Evolutionary conservation across 441 rosid genomes (phyloP), one percentile per base, ranked within the genome.

Genomic region (Bocquillonia castaneifolia): DNA sequence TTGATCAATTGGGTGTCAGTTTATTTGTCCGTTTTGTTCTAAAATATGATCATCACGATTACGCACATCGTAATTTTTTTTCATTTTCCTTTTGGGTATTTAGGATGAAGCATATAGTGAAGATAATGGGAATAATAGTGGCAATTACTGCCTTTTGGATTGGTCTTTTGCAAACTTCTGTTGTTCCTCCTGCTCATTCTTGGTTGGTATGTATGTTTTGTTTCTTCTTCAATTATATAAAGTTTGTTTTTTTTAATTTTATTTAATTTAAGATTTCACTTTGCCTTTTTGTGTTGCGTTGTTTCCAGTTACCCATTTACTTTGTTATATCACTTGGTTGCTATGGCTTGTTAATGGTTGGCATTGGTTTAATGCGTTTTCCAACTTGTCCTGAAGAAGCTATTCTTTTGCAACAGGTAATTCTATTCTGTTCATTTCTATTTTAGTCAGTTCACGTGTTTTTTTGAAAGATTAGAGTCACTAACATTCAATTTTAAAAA

Each of bases 321-420:
- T 83, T 87, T 71, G 66, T 88, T 36, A 84, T 94, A 62, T 84
- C 96, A 1, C 77, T 92, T 8, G 99, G 97, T 74, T 92, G 96
- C 84, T 94, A 94, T 75, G 98, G 96, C 69, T 79, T 94, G 56
- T 79, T 94, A 42, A 90, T 88, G 98, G 98, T 90, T 58, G 99
- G 98, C 62, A 73, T 86, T 28, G 98, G 97, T 31, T 70, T 94
- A 52, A 86, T 94, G 83, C 79, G 66, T n/a, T 94, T 90, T 77
- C 98, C 94, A 52, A 88, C 98, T 22, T 88, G 99, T 71, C 94
- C 97, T 31, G 87, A 83, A 70, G 99, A 94, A 78, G 92, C 97
- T 29, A 4, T 79, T 66, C 82, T 90, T 25, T 76, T 94, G 82
- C 97, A 86, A 76, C 83, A 87, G 92, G 97, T 94, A 75, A 20